Conservation (phyloP, 495 filamentous ascomycete species). For the Elaphomyces granulatus region DNA sequence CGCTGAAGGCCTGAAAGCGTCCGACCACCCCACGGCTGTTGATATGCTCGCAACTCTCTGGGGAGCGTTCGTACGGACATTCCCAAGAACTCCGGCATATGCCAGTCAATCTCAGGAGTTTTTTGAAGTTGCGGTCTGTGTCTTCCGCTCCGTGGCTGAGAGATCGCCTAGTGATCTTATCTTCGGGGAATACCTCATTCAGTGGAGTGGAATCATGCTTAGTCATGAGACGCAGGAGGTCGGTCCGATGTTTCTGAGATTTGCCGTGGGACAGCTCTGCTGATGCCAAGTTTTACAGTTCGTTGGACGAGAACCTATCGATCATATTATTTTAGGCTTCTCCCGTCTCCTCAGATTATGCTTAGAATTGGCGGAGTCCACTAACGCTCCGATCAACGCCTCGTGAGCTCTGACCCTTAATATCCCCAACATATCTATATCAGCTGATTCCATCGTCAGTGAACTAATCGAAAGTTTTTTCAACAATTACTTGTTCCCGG, state of each 20-base stretch:
- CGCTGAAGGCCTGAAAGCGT: constrained; percentile 2
- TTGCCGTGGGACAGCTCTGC: neutral
- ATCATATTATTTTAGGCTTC: constrained; percentile 35
- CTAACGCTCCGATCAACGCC: constrained; percentile 30
- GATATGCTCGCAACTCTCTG: constrained; percentile 37
- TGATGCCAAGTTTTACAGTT: constrained; percentile 18
- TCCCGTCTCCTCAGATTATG: constrained; percentile 33
- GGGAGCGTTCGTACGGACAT: constrained; percentile 33
- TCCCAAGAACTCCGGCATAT: constrained; percentile 32
- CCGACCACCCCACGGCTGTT: constrained; percentile 17
- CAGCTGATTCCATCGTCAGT: constrained; percentile 13
- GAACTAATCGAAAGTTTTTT: constrained; percentile 46
- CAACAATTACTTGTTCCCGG: constrained; percentile 55
- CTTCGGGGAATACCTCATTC: constrained; percentile 32
- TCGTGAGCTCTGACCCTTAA: constrained; percentile 15
- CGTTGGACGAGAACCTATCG: constrained; percentile 36
- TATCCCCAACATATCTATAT: neutral
- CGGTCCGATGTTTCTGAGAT: constrained; percentile 1
- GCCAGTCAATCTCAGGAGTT: constrained; percentile 39
- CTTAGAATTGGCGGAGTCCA: constrained; percentile 32
- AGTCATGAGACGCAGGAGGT: constrained; percentile 39
- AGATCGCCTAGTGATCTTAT: constrained; percentile 35
- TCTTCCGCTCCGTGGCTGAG: constrained; percentile 42
- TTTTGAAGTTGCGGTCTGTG: constrained; percentile 35
- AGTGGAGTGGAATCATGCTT: constrained; percentile 42